Evolutionary conservation across 2,329 filamentous ascomycete genomes (phyloP).

Genomic region (Talaromyces pinophilus): DNA sequence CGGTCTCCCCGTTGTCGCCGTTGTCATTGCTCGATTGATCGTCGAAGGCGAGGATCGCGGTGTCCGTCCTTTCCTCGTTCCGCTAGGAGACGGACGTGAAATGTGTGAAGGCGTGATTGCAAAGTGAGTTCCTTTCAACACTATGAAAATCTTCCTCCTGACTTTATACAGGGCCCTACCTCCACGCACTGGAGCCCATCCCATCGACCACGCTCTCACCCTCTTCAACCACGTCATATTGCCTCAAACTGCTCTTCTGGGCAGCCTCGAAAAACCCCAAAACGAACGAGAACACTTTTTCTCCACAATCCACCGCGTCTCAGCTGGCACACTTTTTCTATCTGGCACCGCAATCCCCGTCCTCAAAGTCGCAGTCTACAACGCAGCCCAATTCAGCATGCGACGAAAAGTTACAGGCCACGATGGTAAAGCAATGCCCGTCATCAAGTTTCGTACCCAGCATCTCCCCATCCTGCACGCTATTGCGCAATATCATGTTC

Average conservation of each 20-base stretch:
- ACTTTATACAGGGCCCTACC: constrained; percentile 23
- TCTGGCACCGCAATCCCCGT: constrained; percentile 24
- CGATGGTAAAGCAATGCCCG: constrained; percentile 23
- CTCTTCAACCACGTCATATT: constrained; percentile 38
- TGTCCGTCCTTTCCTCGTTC: constrained; percentile 37
- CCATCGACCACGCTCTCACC: constrained; percentile 36
- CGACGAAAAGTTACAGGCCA: constrained; percentile 25
- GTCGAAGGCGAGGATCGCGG: constrained; percentile 30
- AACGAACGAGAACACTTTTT: constrained; percentile 34
- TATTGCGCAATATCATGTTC: constrained; percentile 27
- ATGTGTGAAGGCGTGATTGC: constrained; percentile 36
- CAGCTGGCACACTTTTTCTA: constrained; percentile 25
- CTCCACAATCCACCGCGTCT: constrained; percentile 25
- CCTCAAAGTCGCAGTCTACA: constrained; percentile 27
- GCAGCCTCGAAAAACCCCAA: constrained; percentile 23
- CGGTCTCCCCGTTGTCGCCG: constrained; percentile 33
- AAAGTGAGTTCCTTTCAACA: constrained; percentile 17
- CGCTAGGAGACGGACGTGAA: constrained; percentile 28
- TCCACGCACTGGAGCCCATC: constrained; percentile 34
- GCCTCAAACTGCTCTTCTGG: constrained; percentile 31
- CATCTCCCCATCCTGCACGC: constrained; percentile 31
- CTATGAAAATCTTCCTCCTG: background rate
- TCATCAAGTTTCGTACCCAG: constrained; percentile 32
- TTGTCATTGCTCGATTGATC: constrained; percentile 39
- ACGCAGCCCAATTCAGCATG: constrained; percentile 27